phyloP scores from a whole-genome alignment of 441 rosid genomes.

The Heliophila coronopifolia region DNA sequence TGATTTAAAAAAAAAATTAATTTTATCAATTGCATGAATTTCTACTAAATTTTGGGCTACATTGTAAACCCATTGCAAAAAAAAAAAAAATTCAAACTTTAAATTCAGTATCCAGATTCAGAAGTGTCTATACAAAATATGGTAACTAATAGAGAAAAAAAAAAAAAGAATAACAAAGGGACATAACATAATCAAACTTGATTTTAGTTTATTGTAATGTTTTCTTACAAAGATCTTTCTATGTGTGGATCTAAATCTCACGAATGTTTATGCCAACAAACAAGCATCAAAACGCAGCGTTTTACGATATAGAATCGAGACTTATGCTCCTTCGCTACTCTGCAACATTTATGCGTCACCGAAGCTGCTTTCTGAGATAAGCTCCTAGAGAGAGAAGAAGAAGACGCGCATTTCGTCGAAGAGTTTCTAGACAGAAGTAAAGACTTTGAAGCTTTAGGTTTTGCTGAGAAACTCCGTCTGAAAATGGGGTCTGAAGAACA shows the following conservation, averaged over 20 bases:
- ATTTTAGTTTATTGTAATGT: too few relatives aligned
- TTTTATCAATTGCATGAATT: too few relatives aligned
- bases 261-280: slow-evolving; percentile 35
- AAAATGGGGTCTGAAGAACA: slow-evolving; percentile 20
- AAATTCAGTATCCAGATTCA: too few relatives aligned
- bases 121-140: too few relatives aligned
- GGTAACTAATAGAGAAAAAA: too few relatives aligned
- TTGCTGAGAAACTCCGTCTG: slow-evolving; percentile 30
- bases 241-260: slow-evolving; percentile 4
- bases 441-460: slow-evolving; percentile 18
- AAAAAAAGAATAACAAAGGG: too few relatives aligned
- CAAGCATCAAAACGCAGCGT: slow-evolving; percentile 31
- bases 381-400: slow-evolving; percentile 25
- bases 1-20: too few relatives aligned
- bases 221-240: neutral
- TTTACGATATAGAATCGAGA: slow-evolving; percentile 30
- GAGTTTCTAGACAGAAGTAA: slow-evolving; percentile 9
- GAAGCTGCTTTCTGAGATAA: slow-evolving; percentile 31
- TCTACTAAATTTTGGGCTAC: too few relatives aligned
- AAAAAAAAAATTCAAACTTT: too few relatives aligned
- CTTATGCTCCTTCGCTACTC: slow-evolving; percentile 27
- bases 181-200: too few relatives aligned
- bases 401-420: slow-evolving; percentile 14
- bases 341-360: slow-evolving; percentile 24
- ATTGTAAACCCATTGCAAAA: too few relatives aligned